phyloP scores from a whole-genome alignment of 306 rosid genomes.

The Elaeagnus macrophylla region DNA sequence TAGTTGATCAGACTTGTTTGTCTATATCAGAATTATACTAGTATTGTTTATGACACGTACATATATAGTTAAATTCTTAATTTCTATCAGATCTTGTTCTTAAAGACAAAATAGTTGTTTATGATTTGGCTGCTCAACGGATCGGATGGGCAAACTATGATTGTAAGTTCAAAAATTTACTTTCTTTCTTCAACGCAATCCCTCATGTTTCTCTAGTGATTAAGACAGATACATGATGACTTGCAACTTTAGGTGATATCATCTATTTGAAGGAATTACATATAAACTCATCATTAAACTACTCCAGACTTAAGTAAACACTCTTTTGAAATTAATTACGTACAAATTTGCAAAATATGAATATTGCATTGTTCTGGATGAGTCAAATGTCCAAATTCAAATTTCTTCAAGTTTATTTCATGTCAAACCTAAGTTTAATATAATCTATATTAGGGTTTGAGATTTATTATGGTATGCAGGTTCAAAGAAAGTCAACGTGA shows the following conservation, averaged over 20 bases:
- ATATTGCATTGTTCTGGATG: too few relatives aligned
- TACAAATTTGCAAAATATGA: too few relatives aligned
- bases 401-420: background rate
- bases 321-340: too few relatives aligned
- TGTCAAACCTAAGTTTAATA: background rate
- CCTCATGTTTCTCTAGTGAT: too few relatives aligned
- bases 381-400: too few relatives aligned
- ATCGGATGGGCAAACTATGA: constrained; percentile 72
- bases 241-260: too few relatives aligned
- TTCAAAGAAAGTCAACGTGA: constrained; percentile 44
- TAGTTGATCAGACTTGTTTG: background rate
- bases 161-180: constrained; percentile 46
- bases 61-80: background rate
- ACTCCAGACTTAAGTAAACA: too few relatives aligned
- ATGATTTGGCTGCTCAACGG: constrained; percentile 64
- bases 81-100: constrained; percentile 58
- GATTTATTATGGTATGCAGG: constrained; percentile 24
- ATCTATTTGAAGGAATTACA: too few relatives aligned
- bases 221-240: too few relatives aligned
- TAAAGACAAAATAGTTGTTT: constrained; percentile 62
- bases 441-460: background rate
- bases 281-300: too few relatives aligned
- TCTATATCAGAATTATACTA: background rate
- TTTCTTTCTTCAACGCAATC: background rate
- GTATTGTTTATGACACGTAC: background rate